A percentile compares a stretch with the other conserved stretches of the same genome.
Conservation (phyloP, 768 basidiomycete genomes). For the Omphalotus guepiniiformis region DNA sequence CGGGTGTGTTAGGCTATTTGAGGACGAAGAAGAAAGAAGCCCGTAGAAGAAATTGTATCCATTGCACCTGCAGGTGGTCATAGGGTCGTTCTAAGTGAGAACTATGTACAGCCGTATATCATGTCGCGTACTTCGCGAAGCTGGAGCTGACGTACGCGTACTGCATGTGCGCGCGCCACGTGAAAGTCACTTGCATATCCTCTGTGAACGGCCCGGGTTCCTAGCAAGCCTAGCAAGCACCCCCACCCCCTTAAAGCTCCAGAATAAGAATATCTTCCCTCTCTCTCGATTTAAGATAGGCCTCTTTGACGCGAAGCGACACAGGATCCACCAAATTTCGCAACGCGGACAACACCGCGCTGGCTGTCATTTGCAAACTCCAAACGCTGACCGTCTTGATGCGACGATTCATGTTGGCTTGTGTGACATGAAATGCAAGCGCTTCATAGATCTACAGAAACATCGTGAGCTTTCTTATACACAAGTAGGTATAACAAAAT, state of each 20-base stretch:
- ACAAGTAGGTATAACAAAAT: slow-evolving; percentile 6
- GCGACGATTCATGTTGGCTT: slow-evolving; percentile 83
- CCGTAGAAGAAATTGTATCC: no score
- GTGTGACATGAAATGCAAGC: slow-evolving; percentile 90
- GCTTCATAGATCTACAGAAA: slow-evolving; percentile 76
- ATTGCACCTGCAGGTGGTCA: no score
- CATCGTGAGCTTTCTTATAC: not conserved
- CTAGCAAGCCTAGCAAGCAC: no score
- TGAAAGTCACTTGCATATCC: no score
- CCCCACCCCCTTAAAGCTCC: not conserved
- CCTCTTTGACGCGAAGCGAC: slow-evolving; percentile 41
- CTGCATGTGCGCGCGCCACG: no score
- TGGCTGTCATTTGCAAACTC: slow-evolving; percentile 93
- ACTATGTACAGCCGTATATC: no score
- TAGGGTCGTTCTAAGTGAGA: no score
- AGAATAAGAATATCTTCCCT: not conserved
- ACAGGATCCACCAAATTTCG: slow-evolving; percentile 73
- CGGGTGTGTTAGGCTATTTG: no score
- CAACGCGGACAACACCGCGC: slow-evolving; percentile 76
- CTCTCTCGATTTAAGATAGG: slow-evolving; percentile 23
- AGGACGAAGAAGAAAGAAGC: no score
- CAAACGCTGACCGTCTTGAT: slow-evolving; percentile 89
- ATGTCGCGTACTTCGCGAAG: no score
- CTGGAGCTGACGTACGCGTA: no score
- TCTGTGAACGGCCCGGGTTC: no score